phyloP scores from a whole-genome alignment of 2,329 filamentous ascomycete genomes.

The Fusarium drepaniforme region DNA sequence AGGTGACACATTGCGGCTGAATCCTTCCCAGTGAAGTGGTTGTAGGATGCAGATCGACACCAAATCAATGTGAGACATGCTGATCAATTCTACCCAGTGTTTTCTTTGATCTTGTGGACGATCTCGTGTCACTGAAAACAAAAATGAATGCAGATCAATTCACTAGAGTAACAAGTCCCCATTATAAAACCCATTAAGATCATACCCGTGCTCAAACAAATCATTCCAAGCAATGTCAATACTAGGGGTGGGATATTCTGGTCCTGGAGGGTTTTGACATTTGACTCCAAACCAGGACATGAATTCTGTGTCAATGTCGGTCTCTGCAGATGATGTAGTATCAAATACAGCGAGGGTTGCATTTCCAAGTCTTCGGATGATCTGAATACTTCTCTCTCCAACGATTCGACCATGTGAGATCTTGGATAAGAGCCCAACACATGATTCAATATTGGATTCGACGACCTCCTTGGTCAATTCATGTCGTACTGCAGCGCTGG shows the following conservation, averaged over 20 bases:
- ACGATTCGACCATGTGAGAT: constrained; percentile 38
- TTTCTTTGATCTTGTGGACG: too few relatives aligned
- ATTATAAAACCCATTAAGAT: constrained; percentile 33
- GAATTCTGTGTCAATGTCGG: constrained; percentile 39
- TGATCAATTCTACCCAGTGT: not conserved
- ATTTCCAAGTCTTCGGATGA: constrained; percentile 35
- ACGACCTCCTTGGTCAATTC: constrained; percentile 37
- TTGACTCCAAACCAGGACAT: constrained; percentile 43
- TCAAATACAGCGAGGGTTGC: constrained; percentile 38
- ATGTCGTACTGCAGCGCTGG: constrained; percentile 24
- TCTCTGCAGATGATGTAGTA: constrained; percentile 22
- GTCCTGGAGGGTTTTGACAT: constrained; percentile 33
- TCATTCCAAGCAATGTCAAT: constrained; percentile 42
- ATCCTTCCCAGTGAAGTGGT: not conserved
- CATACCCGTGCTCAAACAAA: constrained; percentile 40
- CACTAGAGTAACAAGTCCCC: constrained; percentile 22
- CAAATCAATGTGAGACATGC: not conserved
- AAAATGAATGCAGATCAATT: not conserved
- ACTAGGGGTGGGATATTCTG: constrained; percentile 37
- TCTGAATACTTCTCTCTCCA: constrained; percentile 33
- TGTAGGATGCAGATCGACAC: not conserved
- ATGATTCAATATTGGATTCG: constrained; percentile 39
- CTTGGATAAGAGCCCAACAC: constrained; percentile 30
- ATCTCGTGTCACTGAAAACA: too few relatives aligned
- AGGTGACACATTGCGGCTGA: not conserved